A percentile compares a stretch with the other conserved stretches of the same genome.
Conservation (phyloP, 768 basidiomycete species). For the Leucocoprinus sp. region DNA sequence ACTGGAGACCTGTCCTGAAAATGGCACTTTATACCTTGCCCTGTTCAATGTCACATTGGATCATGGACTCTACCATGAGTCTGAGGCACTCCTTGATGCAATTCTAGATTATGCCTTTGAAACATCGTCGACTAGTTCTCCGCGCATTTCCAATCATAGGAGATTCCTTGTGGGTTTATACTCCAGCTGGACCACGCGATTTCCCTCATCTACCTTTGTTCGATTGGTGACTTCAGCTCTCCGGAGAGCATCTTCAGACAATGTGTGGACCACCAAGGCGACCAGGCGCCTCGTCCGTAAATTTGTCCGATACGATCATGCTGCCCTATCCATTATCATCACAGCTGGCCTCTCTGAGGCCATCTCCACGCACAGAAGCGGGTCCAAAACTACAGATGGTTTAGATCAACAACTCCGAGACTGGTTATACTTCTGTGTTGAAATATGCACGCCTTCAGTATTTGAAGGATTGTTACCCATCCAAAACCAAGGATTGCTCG, state of each 20-base stretch:
- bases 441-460: not conserved
- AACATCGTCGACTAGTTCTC: slow-evolving; percentile 15
- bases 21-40: slow-evolving; percentile 39
- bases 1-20: slow-evolving; percentile 33
- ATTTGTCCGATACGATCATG: slow-evolving; percentile 4
- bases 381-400: not conserved
- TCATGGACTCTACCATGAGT: slow-evolving; percentile 35
- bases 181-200: slow-evolving; percentile 27
- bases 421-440: slow-evolving; percentile 5
- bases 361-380: not conserved
- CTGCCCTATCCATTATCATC: not conserved
- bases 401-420: slow-evolving; percentile 2
- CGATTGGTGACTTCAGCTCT: slow-evolving; percentile 24
- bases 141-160: slow-evolving; percentile 33
- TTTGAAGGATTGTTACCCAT: not conserved
- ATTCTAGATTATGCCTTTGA: slow-evolving; percentile 32
- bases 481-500: not conserved
- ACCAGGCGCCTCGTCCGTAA: slow-evolving; percentile 9
- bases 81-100: slow-evolving; percentile 31
- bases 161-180: slow-evolving; percentile 39
- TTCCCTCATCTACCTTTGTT: slow-evolving; percentile 23
- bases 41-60: slow-evolving; percentile 45
- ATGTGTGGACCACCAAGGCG: slow-evolving; percentile 13
- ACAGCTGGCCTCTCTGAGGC: not conserved
- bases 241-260: slow-evolving; percentile 7